Base-by-base conservation (phyloP, 371 early-diverging fungal species). In the Mycotypha africana region DNA sequence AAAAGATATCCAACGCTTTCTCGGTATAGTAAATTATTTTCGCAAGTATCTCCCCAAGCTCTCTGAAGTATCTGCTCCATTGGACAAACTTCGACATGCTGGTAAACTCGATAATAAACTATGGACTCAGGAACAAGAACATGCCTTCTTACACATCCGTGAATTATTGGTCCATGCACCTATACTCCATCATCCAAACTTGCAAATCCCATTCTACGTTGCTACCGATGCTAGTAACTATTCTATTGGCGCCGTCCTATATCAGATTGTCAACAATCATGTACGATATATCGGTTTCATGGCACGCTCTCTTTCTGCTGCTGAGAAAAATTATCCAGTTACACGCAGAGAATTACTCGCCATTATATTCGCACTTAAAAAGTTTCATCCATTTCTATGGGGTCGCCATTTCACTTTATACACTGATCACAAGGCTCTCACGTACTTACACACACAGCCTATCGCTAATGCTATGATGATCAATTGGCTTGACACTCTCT, bases 301-400 rank as follows among this genome's bases (percentile, higher is more conserved):
- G 14, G 49, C 58, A 0, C n/a, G 53, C 8, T 21, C 51, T 1
- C 30, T 41, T 17, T 30, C 30, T 30, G 17, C 1, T 30, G 19
- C 22, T 17, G 11, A 23, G 25, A 20, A 15, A 44, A 47, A 39
- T n/a, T 42, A 44, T 34, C 12, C 8, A 1, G 23, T 24, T 12
- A 34, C 34, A 2, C 33, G 24, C 14, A 24, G 48, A 1, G 41
- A 47, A 17, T 9, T 47, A 11, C 8, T 40, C 0, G 42, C 38
- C 11, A 19, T 42, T 10, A 4, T 35, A 4, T 45, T 17, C 19
- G 53, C 58, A 0, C 31, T 68, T 0, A 44, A 48, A 7, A 49
- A 57, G 16, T 61, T 64, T 34, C 65, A 62, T 21, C 42, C 45
- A n/a, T 70, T 56, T 19, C 12, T 70, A 0, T 68, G 55, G 56